Conservation (phyloP, 108 stramenopile species). For the Halocafeteria seosinensis region DNA sequence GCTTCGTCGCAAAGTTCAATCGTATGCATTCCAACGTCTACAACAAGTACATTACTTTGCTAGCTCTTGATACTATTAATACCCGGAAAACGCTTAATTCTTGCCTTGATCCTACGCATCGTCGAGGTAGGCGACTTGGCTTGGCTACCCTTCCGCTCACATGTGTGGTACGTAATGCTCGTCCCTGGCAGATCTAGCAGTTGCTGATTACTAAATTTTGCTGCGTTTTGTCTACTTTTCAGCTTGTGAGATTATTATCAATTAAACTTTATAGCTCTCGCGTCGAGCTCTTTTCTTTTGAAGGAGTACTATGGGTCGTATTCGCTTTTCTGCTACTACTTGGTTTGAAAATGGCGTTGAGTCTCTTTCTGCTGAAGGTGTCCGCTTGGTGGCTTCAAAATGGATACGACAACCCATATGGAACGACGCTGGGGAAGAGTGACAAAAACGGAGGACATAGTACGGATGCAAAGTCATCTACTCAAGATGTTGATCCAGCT, state of each 20-base stretch:
- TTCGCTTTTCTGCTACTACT: neutral
- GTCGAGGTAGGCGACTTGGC: neutral
- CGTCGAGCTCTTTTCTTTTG: neutral
- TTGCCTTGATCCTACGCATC: neutral
- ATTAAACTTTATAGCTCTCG: no score
- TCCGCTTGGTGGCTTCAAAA: no score
- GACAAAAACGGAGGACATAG: no score
- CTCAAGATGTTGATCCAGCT: no score
- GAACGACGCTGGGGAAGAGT: no score
- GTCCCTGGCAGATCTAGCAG: neutral
- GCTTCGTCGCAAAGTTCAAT: constrained; percentile 93
- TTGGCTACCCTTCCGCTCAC: neutral
- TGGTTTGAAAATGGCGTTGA: neutral
- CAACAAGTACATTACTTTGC: constrained; percentile 54
- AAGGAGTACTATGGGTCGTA: neutral
- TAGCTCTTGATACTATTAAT: constrained; percentile 57
- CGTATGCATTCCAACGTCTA: constrained; percentile 56
- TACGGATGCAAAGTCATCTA: no score
- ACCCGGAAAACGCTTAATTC: neutral
- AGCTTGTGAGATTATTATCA: neutral
- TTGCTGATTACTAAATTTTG: neutral
- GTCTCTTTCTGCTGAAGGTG: neutral
- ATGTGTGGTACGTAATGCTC: neutral
- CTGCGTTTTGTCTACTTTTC: neutral
- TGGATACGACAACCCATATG: no score